Evolutionary conservation across 257 asterid genomes (phyloP).

Genomic region (Nicotiana knightiana): DNA sequence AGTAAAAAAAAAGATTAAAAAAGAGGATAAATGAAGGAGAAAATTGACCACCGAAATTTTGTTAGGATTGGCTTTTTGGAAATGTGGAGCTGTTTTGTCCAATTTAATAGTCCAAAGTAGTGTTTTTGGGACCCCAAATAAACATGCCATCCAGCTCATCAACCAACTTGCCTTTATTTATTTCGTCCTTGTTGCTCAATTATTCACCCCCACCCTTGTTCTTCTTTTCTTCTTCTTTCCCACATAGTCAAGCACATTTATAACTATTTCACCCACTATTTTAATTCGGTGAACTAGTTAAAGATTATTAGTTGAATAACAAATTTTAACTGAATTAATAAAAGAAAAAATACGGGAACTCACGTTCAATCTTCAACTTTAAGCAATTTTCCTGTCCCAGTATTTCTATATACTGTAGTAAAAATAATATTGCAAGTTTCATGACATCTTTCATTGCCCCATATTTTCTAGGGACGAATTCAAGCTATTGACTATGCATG

Average conservation of each 20-base stretch:
- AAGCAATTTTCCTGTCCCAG: no score
- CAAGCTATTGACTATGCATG: no score
- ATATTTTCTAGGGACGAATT: no score
- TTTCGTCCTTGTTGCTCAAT: neutral
- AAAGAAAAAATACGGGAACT: neutral
- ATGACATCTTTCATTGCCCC: no score
- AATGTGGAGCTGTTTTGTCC: neutral
- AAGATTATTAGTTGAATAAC: neutral
- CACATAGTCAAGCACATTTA: neutral
- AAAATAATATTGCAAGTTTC: no score
- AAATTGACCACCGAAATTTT: neutral
- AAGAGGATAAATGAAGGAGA: no score
- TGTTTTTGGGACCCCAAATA: neutral
- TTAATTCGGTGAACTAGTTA: neutral
- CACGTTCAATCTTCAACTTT: neutral
- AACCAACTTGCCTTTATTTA: neutral
- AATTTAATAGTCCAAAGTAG: neutral
- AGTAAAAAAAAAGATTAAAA: no score
- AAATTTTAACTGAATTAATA: neutral
- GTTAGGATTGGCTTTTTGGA: neutral
- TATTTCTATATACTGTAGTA: no score
- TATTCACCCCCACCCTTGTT: neutral
- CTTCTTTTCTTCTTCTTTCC: neutral
- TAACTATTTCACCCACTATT: neutral
- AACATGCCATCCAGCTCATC: conserved; percentile 5